These are phyloP conservation scores for Leccinum disarticulatum DNA, from an alignment of 768 basidiomycete genomes.

Conservation along the genomic window DNA sequence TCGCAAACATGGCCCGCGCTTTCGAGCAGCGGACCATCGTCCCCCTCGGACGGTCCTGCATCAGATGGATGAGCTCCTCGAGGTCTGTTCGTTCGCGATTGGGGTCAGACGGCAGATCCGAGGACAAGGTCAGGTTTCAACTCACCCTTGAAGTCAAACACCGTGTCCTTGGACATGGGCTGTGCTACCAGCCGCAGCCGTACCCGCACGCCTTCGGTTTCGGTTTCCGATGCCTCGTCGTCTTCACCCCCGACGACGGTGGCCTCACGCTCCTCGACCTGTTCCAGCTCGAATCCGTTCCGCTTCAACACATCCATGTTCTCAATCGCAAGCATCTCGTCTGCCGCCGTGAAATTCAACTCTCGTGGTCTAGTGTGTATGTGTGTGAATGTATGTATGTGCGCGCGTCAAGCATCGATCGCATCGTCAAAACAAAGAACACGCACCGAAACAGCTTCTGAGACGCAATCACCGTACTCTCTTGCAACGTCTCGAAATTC, in stretches of 20 bases:
- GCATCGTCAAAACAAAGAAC: neutral
- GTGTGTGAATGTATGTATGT: neutral
- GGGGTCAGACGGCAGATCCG: no score
- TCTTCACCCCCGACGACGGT: neutral
- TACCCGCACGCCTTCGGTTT: neutral
- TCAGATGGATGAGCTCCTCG: conserved; percentile 86
- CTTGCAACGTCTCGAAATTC: conserved; percentile 93
- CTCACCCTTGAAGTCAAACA: conserved; percentile 84
- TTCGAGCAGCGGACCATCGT: no score
- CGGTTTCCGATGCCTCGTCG: neutral
- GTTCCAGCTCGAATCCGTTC: conserved; percentile 87
- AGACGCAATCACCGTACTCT: conserved; percentile 84
- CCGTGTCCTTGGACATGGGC: conserved; percentile 88
- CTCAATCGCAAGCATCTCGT: conserved; percentile 85
- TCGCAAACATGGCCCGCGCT: no score
- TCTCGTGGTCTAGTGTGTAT: conserved; percentile 56
- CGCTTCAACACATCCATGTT: conserved; percentile 77
- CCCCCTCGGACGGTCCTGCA: conserved; percentile 58
- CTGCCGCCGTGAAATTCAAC: conserved; percentile 84
- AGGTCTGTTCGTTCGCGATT: conserved; percentile 54
- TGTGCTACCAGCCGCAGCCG: conserved; percentile 73
- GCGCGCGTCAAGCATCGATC: neutral
- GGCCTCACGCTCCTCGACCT: conserved; percentile 41
- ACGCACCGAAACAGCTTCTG: conserved; percentile 80
- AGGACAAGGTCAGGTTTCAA: no score